These are phyloP conservation scores for Clohesyomyces aquaticus DNA, from an alignment of 495 filamentous ascomycete genomes.

Conservation along the genomic window DNA sequence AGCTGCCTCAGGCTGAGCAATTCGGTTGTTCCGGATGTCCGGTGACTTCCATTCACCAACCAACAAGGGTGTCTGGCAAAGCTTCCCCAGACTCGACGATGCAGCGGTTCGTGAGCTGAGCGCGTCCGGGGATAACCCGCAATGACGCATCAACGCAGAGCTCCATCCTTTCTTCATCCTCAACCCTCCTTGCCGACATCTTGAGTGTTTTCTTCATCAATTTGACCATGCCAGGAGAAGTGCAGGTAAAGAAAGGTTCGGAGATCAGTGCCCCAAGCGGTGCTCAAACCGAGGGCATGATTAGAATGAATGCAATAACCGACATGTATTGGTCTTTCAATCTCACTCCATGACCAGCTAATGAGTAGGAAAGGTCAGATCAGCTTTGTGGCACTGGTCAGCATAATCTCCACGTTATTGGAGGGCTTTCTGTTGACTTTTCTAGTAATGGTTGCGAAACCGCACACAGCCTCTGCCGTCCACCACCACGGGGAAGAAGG, in stretches of 20 bases:
- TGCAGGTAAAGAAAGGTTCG: slow-evolving; percentile 43
- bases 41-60: no score
- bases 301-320: slow-evolving; percentile 61
- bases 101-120: neutral
- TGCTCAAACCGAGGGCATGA: slow-evolving; percentile 57
- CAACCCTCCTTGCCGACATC: no score
- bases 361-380: slow-evolving; percentile 47
- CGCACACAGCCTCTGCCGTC: slow-evolving; percentile 55
- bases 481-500: slow-evolving; percentile 59
- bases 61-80: no score
- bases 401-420: no score
- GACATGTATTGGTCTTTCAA: slow-evolving; percentile 44
- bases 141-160: no score
- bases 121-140: neutral
- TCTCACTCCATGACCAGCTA: neutral
- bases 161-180: no score
- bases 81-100: no score
- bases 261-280: slow-evolving; percentile 40
- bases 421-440: slow-evolving; percentile 43
- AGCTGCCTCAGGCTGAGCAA: no score
- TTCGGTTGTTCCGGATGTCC: no score
- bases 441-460: slow-evolving; percentile 59
- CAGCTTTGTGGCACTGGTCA: slow-evolving; percentile 54
- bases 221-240: slow-evolving; percentile 34
- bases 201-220: slow-evolving; percentile 2